phyloP scores from a whole-genome alignment of 2,329 filamentous ascomycete species.

The Penicillium sp. region DNA sequence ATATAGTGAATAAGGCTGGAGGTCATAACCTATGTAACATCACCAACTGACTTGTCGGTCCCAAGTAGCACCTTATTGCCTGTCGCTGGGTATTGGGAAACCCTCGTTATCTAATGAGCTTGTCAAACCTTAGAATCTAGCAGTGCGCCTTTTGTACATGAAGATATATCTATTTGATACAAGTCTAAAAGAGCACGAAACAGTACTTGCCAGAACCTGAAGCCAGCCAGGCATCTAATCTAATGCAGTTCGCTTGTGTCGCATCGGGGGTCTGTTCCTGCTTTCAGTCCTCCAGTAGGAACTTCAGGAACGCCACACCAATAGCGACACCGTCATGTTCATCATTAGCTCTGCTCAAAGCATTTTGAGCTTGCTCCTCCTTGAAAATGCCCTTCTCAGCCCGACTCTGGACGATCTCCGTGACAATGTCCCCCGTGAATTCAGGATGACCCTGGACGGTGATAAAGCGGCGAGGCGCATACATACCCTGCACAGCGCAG shows the following conservation, averaged over 20 bases:
- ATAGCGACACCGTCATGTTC: constrained; percentile 79
- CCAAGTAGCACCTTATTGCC: neutral
- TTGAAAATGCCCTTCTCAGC: constrained; percentile 66
- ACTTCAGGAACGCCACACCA: constrained; percentile 70
- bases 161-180: neutral
- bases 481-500: constrained; percentile 79
- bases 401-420: constrained; percentile 64
- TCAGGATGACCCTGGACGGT: constrained; percentile 86
- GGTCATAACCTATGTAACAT: neutral
- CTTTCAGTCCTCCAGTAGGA: constrained; percentile 59
- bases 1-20: neutral
- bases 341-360: constrained; percentile 61
- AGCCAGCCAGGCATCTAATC: neutral
- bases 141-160: neutral
- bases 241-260: neutral
- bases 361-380: constrained; percentile 67
- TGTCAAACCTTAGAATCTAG: neutral
- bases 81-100: neutral
- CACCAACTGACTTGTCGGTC: neutral
- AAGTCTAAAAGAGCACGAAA: neutral
- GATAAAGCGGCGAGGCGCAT: constrained; percentile 63
- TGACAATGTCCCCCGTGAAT: constrained; percentile 69
- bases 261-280: neutral
- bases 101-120: neutral
- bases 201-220: neutral